Base-by-base conservation (phyloP, 2,329 filamentous ascomycete species). In the Fusarium gaditjirri region DNA sequence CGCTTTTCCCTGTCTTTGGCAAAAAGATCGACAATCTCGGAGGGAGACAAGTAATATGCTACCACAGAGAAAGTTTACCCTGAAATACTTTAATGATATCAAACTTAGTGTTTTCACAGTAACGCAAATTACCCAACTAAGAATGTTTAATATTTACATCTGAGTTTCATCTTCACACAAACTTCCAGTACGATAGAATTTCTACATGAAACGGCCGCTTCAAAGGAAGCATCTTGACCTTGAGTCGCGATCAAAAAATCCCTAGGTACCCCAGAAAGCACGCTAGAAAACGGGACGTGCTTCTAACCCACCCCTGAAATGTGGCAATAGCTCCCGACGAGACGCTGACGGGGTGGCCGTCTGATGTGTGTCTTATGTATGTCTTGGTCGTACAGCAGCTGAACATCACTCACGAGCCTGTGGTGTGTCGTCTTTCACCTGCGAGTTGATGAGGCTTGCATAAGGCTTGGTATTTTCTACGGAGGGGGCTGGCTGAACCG, bases 241-340 rank as follows among this genome's bases (percentile, higher is more conserved):
- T 35, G 35, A 67, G 23, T 47, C 59, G 41, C 39, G 54, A 70
- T 61, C 65, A 35, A 49, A 62, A 61, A 65, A 65, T 11, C 57
- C 46, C 52, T 65, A 31, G 27, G 29, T 31, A 67, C 62, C 73
- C 71, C 65, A 71, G 71, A 54, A 72, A 62, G 52, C 33, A 36
- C 72, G 73, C 69, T 76, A 76, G 67, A 72, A 71, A 75, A 75
- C 62, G 70, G 74, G 72, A 52, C 70, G 21, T 59, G 57, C 52
- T 54, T 67, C 44, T 44, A 62, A 53, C 49, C 56, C 65, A 61
- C 68, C 67, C 61, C 59, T 68, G 65, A 68, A 50, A 49, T 54
- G 74, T 75, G 74, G 74, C 74, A 65, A 75, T 62, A 43, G 43
- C 38, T 50, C 54, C 54, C 47, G 63, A 39, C 56, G 17, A 56